phyloP scores from a whole-genome alignment of 306 rosid genomes.

The Acacia confusa region DNA sequence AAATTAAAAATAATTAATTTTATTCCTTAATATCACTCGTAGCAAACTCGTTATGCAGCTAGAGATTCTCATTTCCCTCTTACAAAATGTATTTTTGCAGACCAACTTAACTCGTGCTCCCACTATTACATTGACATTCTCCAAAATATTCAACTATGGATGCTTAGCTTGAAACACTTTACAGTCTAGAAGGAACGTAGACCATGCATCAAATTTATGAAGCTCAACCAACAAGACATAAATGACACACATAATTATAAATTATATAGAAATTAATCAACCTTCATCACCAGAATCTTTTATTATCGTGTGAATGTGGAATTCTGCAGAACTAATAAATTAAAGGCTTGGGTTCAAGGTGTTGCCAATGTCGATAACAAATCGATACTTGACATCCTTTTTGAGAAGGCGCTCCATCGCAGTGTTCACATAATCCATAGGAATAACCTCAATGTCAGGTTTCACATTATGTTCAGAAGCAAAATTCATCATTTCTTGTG shows the following conservation, averaged over 20 bases:
- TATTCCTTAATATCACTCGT: background rate
- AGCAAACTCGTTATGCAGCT: background rate
- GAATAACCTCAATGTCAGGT: slow-evolving; percentile 43
- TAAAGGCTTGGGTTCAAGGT: slow-evolving; percentile 22
- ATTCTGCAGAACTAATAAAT: background rate
- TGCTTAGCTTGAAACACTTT: background rate
- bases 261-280: background rate
- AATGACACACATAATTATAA: background rate
- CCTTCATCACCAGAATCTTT: background rate
- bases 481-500: slow-evolving; percentile 51
- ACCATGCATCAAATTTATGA: background rate
- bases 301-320: background rate
- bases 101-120: background rate
- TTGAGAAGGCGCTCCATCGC: slow-evolving; percentile 47
- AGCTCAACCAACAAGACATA: background rate
- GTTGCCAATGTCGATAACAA: slow-evolving; percentile 47
- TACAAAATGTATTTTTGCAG: background rate
- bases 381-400: slow-evolving; percentile 41
- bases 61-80: background rate
- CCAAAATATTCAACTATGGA: background rate
- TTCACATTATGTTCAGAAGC: slow-evolving; percentile 44
- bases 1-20: too few relatives aligned
- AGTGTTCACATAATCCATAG: slow-evolving; percentile 48
- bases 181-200: background rate
- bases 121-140: background rate